Evolutionary conservation across 1,284 basidiomycete species (phyloP).

Genomic region (Filobasidium uniguttulatum): DNA sequence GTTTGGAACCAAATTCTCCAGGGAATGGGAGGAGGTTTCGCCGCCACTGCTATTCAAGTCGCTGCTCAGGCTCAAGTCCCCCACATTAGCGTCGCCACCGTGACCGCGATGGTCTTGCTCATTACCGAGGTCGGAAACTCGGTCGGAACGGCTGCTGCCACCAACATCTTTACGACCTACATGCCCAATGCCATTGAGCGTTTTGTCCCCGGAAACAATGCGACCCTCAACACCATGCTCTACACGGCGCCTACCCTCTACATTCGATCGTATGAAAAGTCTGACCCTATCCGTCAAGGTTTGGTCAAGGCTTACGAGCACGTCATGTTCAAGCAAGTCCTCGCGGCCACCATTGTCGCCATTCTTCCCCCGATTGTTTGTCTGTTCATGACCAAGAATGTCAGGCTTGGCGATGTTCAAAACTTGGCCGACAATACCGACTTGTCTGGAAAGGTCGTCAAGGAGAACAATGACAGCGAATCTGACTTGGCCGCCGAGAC

Average conservation of each 20-base stretch:
- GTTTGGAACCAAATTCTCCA: slow-evolving; percentile 49
- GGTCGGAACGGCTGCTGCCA: slow-evolving; percentile 37
- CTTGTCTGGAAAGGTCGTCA: slow-evolving; percentile 20
- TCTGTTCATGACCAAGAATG: slow-evolving; percentile 31
- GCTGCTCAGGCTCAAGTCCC: slow-evolving; percentile 64
- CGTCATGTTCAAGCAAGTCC: slow-evolving; percentile 32
- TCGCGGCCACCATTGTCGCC: slow-evolving; percentile 30
- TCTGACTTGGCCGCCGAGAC: too few species aligned
- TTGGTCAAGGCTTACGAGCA: slow-evolving; percentile 41
- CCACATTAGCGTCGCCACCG: slow-evolving; percentile 55
- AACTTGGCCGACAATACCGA: slow-evolving; percentile 38
- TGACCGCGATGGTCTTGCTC: slow-evolving; percentile 65
- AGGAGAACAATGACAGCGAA: too few species aligned
- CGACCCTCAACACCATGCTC: slow-evolving; percentile 44
- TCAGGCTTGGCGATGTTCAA: slow-evolving; percentile 38
- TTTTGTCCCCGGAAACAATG: slow-evolving; percentile 40
- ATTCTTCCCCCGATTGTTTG: slow-evolving; percentile 34
- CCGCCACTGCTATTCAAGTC: slow-evolving; percentile 54
- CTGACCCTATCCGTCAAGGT: slow-evolving; percentile 46
- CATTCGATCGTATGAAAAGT: slow-evolving; percentile 35
- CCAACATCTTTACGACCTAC: slow-evolving; percentile 15
- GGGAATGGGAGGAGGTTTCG: slow-evolving; percentile 64
- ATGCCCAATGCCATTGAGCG: slow-evolving; percentile 46
- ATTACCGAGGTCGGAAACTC: slow-evolving; percentile 44
- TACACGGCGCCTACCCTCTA: slow-evolving; percentile 28